Evolutionary conservation across 1,284 basidiomycete genomes (phyloP).

Genomic region (Cutaneotrichosporon daszewskae): DNA sequence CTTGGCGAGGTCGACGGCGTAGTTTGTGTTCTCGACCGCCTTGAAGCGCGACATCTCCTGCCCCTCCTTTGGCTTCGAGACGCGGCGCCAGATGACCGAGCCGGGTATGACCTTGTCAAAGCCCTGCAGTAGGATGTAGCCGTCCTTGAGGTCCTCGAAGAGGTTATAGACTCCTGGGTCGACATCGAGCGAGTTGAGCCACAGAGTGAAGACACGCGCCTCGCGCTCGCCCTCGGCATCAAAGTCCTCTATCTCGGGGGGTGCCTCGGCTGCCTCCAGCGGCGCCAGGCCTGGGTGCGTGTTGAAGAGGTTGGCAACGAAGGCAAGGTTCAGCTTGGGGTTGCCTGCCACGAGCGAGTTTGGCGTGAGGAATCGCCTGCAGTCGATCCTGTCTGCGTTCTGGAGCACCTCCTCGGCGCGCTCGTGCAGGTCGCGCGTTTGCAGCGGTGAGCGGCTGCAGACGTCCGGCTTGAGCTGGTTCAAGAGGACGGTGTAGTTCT

Average conservation of each 20-base stretch:
- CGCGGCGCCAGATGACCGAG: conserved; percentile 86
- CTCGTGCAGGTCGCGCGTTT: conserved; percentile 71
- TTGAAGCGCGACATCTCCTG: conserved; percentile 90
- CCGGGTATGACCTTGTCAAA: conserved; percentile 94
- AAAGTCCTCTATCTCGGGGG: conserved; percentile 83
- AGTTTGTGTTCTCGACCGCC: conserved; percentile 97
- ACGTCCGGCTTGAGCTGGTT: conserved; percentile 91
- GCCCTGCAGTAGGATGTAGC: conserved; percentile 83
- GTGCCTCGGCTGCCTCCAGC: conserved; percentile 75
- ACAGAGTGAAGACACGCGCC: conserved; percentile 93
- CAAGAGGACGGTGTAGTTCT: conserved; percentile 94
- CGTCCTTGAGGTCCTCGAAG: conserved; percentile 91
- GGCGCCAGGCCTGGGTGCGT: conserved; percentile 90
- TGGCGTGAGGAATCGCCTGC: conserved; percentile 90
- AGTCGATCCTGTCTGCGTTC: conserved; percentile 88
- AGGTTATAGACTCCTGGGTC: conserved; percentile 94
- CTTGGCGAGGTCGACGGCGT: conserved; percentile 85
- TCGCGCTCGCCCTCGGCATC: conserved; percentile 98
- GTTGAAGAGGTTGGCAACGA: conserved; percentile 98
- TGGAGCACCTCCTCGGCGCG: conserved; percentile 88
- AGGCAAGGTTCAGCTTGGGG: conserved; percentile 96
- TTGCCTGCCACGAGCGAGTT: conserved; percentile 89
- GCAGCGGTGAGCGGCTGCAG: conserved; percentile 87
- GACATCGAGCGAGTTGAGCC: conserved; percentile 95
- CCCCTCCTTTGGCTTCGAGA: conserved; percentile 84